Conservation (phyloP, 108 stramenopile species). For the Schizochytrium sp. region DNA sequence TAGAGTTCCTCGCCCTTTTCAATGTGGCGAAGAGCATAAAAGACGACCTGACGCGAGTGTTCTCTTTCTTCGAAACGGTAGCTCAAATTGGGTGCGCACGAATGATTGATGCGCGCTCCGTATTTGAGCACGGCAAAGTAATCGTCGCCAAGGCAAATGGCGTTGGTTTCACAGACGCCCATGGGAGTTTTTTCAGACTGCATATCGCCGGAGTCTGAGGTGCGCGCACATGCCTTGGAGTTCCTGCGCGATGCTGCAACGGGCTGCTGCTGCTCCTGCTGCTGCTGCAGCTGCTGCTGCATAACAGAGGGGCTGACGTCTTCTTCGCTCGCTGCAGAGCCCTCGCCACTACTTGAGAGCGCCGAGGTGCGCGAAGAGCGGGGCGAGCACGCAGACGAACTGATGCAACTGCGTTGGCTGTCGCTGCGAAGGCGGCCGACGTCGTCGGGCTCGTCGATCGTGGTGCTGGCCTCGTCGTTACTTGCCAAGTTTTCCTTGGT, state of each 20-base stretch:
- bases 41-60: not conserved
- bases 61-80: not conserved
- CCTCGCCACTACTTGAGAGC: too few species aligned
- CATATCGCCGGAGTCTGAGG: not conserved
- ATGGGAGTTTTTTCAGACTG: not conserved
- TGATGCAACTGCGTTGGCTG: too few species aligned
- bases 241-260: not conserved
- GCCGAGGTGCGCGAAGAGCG: too few species aligned
- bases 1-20: not conserved
- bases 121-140: not conserved
- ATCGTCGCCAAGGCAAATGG: not conserved
- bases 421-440: too few species aligned
- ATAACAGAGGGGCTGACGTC: too few species aligned
- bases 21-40: not conserved
- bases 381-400: too few species aligned
- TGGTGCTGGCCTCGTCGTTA: too few species aligned
- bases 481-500: too few species aligned
- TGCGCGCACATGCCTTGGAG: not conserved
- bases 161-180: not conserved
- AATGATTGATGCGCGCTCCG: slow-evolving; percentile 5
- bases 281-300: too few species aligned
- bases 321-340: too few species aligned
- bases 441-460: too few species aligned
- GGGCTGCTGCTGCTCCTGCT: not conserved
- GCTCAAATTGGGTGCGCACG: not conserved